Base-by-base conservation (phyloP, 2,329 filamentous ascomycete species). In the Scedosporium dehoogii region DNA sequence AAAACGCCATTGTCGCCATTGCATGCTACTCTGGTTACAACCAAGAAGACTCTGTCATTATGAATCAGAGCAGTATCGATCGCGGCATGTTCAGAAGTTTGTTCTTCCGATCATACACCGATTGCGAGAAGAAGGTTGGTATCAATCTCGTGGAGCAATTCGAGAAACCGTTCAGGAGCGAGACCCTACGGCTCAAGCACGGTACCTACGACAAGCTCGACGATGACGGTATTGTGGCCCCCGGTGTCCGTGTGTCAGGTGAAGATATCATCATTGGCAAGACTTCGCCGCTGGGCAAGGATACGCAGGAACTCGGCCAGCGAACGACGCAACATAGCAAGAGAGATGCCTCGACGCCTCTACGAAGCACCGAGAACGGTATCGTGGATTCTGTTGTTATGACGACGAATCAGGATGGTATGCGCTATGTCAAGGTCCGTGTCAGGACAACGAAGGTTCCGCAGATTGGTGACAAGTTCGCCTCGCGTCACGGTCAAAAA, bases 181-280 rank as follows among this genome's bases (percentile, higher is more conserved):
- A 96, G 70, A 99, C 94, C 0, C 81, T 99, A 33, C 88, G 91
- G 55, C 85, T 97, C 75, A 96, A 97, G 79, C 91, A 93, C 68
- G 92, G 92, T 62, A 96, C 92, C 0, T 97, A 96, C 71, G 92
- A 99, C 77, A 99, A 99, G 79, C 85, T 99, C 5, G 94, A 99
- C 65, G 91, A 96, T 16, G 94, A 99, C 72, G 94, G 94, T 70
- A 91, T 99, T 63, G 89, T 99, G 62, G 90, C 91, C 6, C 94
- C 94, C 14, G 94, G 94, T 71, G 89, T 96, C 25, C 90, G 94
- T 74, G 93, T 99, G 0, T 96, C 92, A 14, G 96, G 94, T 71
- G 94, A 97, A 70, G 94, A 99, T 74, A 96, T 99, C 71, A 97
- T 99, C 73, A 99, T 99, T 66, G 94, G 96, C 66, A 99, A 99